Percentiles rank a stretch among this genome's conserved stretches.
These are phyloP conservation scores for Phialophora tarda DNA, from an alignment of 2,329 filamentous ascomycete genomes.

Conservation along the genomic window DNA sequence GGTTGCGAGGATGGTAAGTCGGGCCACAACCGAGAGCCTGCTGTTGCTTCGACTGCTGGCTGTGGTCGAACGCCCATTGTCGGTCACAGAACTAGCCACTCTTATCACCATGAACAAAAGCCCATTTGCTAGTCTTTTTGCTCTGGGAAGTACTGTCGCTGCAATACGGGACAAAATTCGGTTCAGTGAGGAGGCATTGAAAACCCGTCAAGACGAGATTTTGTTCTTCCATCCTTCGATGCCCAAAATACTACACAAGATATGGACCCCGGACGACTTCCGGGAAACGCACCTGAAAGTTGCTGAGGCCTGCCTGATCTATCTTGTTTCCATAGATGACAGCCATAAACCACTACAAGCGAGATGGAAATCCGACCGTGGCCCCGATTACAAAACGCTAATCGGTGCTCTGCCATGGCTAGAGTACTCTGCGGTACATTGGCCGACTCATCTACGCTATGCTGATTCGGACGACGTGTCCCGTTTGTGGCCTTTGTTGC, in stretches of 20 bases:
- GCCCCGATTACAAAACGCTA: neutral
- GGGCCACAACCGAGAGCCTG: neutral
- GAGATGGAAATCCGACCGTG: neutral
- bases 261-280: neutral
- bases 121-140: neutral
- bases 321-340: neutral
- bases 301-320: neutral
- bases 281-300: neutral
- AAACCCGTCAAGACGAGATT: neutral
- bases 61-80: neutral
- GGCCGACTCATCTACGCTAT: neutral
- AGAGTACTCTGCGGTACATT: constrained; percentile 1
- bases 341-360: neutral
- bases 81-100: neutral
- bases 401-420: neutral
- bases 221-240: constrained; percentile 4
- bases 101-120: neutral
- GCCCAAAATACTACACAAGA: neutral
- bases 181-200: neutral
- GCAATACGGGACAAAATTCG: neutral
- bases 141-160: neutral
- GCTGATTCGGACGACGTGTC: neutral
- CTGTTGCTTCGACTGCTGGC: constrained; percentile 2
- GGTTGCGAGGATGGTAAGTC: neutral
- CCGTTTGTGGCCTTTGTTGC: neutral